phyloP scores from a whole-genome alignment of 805 yeast genomes.

The Candida palmyrensis region DNA sequence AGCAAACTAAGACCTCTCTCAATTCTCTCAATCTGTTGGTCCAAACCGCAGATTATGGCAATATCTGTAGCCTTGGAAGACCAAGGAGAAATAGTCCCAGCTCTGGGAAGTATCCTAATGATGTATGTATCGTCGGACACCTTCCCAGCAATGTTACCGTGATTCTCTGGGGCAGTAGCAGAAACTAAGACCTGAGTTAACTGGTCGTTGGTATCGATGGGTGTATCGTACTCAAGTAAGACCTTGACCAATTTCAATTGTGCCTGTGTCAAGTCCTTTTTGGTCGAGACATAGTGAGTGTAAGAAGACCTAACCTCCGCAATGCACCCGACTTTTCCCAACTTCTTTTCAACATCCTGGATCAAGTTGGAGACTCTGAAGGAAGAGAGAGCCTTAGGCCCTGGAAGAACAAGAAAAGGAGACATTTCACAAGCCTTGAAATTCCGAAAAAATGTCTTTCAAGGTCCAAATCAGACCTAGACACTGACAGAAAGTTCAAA shows the following conservation, averaged over 20 bases:
- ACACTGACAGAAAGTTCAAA: no score
- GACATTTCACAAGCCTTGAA: no score
- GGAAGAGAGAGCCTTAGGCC: slow-evolving; percentile 84
- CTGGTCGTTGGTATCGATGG: slow-evolving; percentile 49
- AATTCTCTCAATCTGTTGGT: slow-evolving; percentile 65
- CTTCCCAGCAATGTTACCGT: slow-evolving; percentile 25
- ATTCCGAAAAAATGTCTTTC: no score
- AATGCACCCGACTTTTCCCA: slow-evolving; percentile 57
- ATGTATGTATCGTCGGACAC: slow-evolving; percentile 36
- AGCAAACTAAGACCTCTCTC: slow-evolving; percentile 86
- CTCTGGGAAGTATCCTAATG: slow-evolving; percentile 79
- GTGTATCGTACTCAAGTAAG: slow-evolving; percentile 70
- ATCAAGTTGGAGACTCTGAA: slow-evolving; percentile 76
- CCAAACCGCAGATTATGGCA: slow-evolving; percentile 80
- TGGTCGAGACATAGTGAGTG: slow-evolving; percentile 74
- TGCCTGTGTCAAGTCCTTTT: slow-evolving; percentile 29
- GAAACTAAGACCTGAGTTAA: slow-evolving; percentile 36
- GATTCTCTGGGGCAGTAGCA: slow-evolving; percentile 5
- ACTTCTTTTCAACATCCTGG: slow-evolving; percentile 66
- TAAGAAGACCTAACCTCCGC: slow-evolving; percentile 67
- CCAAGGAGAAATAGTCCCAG: slow-evolving; percentile 99
- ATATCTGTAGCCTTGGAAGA: slow-evolving; percentile 97
- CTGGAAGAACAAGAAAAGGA: slow-evolving; percentile 53
- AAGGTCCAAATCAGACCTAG: no score
- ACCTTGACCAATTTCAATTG: slow-evolving; percentile 48